Evolutionary conservation across 2,329 filamentous ascomycete species (phyloP), one percentile per base, ranked within the genome.

Genomic region (Aureobasidium sp.): DNA sequence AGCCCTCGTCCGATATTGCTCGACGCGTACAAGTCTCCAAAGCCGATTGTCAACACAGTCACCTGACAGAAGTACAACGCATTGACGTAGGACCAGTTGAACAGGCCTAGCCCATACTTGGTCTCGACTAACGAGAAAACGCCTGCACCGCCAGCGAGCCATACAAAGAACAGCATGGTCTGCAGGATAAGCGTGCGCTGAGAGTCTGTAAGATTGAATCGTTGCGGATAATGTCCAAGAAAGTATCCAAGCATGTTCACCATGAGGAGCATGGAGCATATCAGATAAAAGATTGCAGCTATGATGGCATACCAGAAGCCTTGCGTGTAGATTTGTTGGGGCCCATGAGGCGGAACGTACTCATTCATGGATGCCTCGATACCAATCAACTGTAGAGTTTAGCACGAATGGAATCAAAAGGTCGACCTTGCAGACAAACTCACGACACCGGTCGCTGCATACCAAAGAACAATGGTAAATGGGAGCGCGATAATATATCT

Each of bases 171-270:
- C 61, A 89, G 78, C 74, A 95, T 95, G 1, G 91, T 96, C 74
- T 97, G 92, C 32, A 96, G 76, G 79, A 97, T 96, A 26, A 97
- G 78, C 0, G 90, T 96, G 10, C 92, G 84, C 73, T 97, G 92
- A 64, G 87, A 88, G 59, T 87, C 84, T 0, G 88, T 92, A 27
- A 96, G 79, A 4, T 82, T 78, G 67, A 96, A 96, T 69, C 91
- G 87, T 67, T 90, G 87, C 7, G 82, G 82, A 68, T 96, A 96
- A 67, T 90, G 88, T 0, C 86, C 86, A 0, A 87, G 76, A 62
- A 84, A 83, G 51, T 91, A 92, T 9, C 91, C 91, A 62, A 87
- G 81, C 76, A 93, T 90, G 26, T 93, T 96, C 61, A 90, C 74
- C 66, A 88, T 82, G 74, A 96, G 85, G 41, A 95, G 80, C 50